Conservation (phyloP, 2,329 filamentous ascomycete genomes). For the Fusarium subtropicale region DNA sequence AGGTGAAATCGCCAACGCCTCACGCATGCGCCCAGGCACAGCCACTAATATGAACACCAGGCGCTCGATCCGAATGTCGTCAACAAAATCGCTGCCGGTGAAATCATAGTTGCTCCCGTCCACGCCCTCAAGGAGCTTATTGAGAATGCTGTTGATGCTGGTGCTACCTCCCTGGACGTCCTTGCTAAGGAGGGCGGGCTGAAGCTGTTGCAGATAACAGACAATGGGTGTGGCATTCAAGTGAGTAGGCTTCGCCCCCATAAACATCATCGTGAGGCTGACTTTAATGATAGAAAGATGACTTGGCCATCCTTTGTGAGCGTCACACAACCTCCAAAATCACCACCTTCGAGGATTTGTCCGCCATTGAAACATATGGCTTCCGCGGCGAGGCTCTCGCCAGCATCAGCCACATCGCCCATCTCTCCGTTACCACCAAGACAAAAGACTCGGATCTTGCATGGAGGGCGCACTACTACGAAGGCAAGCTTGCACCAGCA, state of each 20-base stretch:
- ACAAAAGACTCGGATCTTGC: slow-evolving; percentile 89
- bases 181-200: slow-evolving; percentile 94
- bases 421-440: slow-evolving; percentile 93
- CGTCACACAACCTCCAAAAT: slow-evolving; percentile 97
- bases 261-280: slow-evolving; percentile 14
- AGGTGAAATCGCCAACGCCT: slow-evolving; percentile 42
- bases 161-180: slow-evolving; percentile 89
- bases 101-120: slow-evolving; percentile 97
- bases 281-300: slow-evolving; percentile 74
- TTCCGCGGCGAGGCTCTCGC: slow-evolving; percentile 96
- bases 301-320: slow-evolving; percentile 91
- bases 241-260: slow-evolving; percentile 57
- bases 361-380: slow-evolving; percentile 93
- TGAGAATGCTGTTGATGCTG: slow-evolving; percentile 98
- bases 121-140: slow-evolving; percentile 97
- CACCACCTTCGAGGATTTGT: slow-evolving; percentile 90
- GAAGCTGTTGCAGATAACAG: slow-evolving; percentile 95
- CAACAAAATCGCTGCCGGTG: slow-evolving; percentile 97
- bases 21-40: background rate
- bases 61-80: slow-evolving; percentile 92
- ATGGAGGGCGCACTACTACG: slow-evolving; percentile 88
- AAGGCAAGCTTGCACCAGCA: slow-evolving; percentile 81
- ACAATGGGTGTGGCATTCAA: slow-evolving; percentile 96
- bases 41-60: slow-evolving; percentile 56
- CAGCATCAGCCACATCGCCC: slow-evolving; percentile 98